Conservation (phyloP, 2,329 filamentous ascomycete species). For the Colletotrichum cordylinicola region DNA sequence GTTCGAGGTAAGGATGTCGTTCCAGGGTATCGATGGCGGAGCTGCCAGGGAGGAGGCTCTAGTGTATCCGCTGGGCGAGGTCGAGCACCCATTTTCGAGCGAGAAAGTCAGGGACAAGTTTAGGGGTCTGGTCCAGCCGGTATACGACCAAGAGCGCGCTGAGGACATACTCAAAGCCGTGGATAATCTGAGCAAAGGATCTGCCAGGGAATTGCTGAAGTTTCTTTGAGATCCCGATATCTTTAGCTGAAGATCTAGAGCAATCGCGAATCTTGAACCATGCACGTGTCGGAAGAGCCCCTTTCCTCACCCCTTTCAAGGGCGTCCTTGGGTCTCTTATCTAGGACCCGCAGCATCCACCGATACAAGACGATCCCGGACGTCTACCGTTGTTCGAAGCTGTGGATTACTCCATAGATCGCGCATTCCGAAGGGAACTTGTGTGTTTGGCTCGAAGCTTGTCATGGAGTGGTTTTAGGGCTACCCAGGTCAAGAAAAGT, state of each 20-base stretch:
- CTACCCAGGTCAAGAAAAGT: not conserved
- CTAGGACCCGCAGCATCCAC: not conserved
- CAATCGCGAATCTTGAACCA: not conserved
- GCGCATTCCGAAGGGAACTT: not conserved
- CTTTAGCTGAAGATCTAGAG: not conserved
- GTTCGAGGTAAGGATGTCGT: conserved; percentile 1
- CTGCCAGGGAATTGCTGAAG: not conserved
- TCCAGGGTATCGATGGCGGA: conserved; percentile 20
- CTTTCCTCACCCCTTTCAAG: not conserved
- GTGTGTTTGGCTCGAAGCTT: not conserved
- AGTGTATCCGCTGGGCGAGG: conserved; percentile 26
- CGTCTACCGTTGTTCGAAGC: not conserved
- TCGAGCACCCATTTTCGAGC: conserved; percentile 25
- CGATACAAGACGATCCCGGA: not conserved
- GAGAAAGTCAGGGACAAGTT: conserved; percentile 29
- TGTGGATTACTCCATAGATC: not conserved
- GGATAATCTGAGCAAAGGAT: not conserved
- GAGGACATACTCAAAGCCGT: not conserved
- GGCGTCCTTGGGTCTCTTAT: not conserved
- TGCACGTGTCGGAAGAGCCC: not conserved
- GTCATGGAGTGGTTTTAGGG: not conserved
- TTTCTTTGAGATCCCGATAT: not conserved
- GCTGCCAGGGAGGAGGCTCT: conserved; percentile 18
- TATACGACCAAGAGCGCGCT: not conserved
- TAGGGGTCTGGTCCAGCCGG: conserved; percentile 23